Evolutionary conservation across 768 basidiomycete species (phyloP).

Genomic region (Boletellus sp.): DNA sequence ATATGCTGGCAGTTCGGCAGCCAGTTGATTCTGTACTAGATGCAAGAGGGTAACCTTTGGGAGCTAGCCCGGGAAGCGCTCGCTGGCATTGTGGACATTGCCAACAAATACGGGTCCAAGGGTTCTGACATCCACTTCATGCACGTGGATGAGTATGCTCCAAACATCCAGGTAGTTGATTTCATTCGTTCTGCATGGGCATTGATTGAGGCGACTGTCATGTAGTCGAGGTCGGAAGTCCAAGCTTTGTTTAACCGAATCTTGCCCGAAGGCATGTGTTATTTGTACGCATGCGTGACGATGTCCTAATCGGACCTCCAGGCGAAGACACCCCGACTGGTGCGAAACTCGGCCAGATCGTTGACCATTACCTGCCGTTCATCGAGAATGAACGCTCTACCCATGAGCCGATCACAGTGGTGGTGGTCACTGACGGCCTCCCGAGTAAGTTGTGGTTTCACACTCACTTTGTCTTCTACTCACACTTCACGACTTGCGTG

Average conservation of each 20-base stretch:
- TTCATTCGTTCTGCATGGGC: not conserved
- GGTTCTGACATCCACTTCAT: conserved; percentile 44
- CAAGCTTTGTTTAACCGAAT: conserved; percentile 24
- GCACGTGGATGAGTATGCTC: conserved; percentile 32
- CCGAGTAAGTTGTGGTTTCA: conserved; percentile 32
- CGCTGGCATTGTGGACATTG: conserved; percentile 37
- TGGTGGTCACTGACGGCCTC: conserved; percentile 40
- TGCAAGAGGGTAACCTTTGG: conserved; percentile 42
- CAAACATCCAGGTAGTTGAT: conserved; percentile 22
- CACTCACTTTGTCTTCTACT: not conserved
- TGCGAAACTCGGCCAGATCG: conserved; percentile 34
- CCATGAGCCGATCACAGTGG: conserved; percentile 35
- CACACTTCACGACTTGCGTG: not conserved
- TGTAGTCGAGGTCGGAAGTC: conserved; percentile 23
- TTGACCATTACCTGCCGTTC: conserved; percentile 35
- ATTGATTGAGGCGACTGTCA: not conserved
- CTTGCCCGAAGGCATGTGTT: conserved; percentile 20
- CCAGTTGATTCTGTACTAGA: conserved; percentile 21
- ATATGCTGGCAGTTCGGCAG: not conserved
- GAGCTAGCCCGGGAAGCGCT: conserved; percentile 38
- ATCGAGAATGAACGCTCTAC: conserved; percentile 26
- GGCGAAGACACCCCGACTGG: conserved; percentile 39
- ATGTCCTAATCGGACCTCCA: conserved; percentile 1
- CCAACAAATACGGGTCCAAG: conserved; percentile 34
- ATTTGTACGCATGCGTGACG: not conserved